These are phyloP conservation scores for Carex pumila DNA, from an alignment of 176 grass and related monocot species.

Conservation along the genomic window DNA sequence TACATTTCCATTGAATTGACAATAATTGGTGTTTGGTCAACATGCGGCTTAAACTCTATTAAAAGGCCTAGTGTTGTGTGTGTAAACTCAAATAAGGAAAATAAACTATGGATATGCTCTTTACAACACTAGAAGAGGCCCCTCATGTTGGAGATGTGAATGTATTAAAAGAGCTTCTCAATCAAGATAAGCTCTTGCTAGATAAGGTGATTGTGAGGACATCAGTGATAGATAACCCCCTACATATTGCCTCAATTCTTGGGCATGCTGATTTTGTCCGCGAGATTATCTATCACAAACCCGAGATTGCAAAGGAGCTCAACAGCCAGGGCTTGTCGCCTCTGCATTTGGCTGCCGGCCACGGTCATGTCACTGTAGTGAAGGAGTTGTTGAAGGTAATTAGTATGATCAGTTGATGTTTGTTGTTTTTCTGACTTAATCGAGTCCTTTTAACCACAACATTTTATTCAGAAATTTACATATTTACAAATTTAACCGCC, in stretches of 20 bases:
- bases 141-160: conserved; percentile 5
- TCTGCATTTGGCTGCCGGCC: conserved; percentile 13
- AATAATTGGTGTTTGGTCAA: too few relatives aligned
- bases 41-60: too few relatives aligned
- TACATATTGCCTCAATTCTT: conserved; percentile 9
- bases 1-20: too few relatives aligned
- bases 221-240: background rate
- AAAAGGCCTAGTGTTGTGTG: too few relatives aligned
- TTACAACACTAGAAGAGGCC: conserved; percentile 7
- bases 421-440: too few relatives aligned
- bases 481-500: too few relatives aligned
- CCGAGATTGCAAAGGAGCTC: background rate
- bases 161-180: background rate
- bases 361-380: conserved; percentile 3
- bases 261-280: conserved; percentile 10
- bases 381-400: conserved; percentile 10
- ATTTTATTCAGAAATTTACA: too few relatives aligned
- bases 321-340: background rate
- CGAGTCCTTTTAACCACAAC: too few relatives aligned
- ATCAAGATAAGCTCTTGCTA: conserved; percentile 17
- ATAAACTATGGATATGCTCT: background rate
- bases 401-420: background rate
- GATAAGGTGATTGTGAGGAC: background rate
- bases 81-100: background rate
- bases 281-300: background rate